Evolutionary conservation across 306 rosid species (phyloP), one percentile per base, ranked within the genome.

Genomic region (Acacia melanoxylon): DNA sequence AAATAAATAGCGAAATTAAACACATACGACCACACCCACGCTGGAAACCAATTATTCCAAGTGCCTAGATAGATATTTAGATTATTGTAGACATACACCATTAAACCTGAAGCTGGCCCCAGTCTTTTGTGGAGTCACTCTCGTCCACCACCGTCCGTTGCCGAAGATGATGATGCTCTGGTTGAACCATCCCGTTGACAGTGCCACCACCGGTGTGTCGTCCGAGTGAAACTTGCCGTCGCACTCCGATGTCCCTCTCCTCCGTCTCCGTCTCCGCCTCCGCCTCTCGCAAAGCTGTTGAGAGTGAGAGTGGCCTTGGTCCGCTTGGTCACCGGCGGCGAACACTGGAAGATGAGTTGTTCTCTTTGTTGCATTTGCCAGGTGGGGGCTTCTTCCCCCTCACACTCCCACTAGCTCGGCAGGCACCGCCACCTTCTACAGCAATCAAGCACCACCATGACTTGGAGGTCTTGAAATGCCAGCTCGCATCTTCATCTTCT

Each of bases 131-230:
- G 2, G 97, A 90, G 35, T 90, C 94, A 81, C 92, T 89, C 79
- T 90, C 91, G 16, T 90, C 97, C 17, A 92, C 91, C 33, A 92
- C 97, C 37, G 75, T 3, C 97, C 92, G 68, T 90, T 86, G 1
- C 73, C 97, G n/a, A 16, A 11, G 4, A 92, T 87, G 66, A 48
- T 81, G 52, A 92, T 82, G 11, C 16, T 61, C 2, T 77, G 7
- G 35, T 83, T 77, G 77, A 79, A 90, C 91, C 89, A 89, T 40
- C 88, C 84, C 0, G 92, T 86, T 11, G 94, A 90, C 1, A 92
- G 8, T 20, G 96, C 91, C 29, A 86, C 94, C 19, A 84, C 15
- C 2, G 70, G 90, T 0, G 37, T 79, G 65, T 67, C 22, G 25
- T 92, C 82, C 0, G 88, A 73, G 68, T 89, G 94, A 56, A 68